Percentiles rank a stretch among this genome's conserved stretches.
phyloP scores from a whole-genome alignment of 179 eudicot genomes.

The Sideroxylon spinosum region DNA sequence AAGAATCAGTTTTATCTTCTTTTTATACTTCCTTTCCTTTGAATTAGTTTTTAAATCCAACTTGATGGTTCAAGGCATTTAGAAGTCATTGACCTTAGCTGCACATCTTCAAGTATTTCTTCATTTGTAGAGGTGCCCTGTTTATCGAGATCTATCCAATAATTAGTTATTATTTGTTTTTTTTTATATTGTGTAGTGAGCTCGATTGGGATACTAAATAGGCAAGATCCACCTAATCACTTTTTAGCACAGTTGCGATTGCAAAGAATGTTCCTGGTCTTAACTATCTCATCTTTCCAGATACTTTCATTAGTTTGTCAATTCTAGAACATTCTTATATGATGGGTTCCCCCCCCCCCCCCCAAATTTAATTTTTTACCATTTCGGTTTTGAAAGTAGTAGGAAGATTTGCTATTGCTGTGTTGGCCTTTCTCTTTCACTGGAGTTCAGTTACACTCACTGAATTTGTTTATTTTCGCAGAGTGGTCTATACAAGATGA shows the following conservation, averaged over 20 bases:
- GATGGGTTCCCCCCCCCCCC: neutral
- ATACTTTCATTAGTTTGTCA: neutral
- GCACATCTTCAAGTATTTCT: neutral
- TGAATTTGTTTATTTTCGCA: slow-evolving; percentile 18
- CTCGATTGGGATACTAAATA: neutral
- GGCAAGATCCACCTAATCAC: neutral
- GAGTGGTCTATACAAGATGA: slow-evolving; percentile 46
- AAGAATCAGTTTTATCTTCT: neutral
- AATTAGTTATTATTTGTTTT: neutral
- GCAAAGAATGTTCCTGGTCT: neutral
- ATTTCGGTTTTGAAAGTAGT: neutral
- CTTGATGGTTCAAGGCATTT: neutral
- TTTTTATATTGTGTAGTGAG: neutral
- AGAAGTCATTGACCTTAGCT: neutral
- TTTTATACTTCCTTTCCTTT: neutral
- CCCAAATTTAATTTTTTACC: neutral
- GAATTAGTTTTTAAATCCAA: neutral
- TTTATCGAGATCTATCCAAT: neutral
- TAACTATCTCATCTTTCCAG: neutral
- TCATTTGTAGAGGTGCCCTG: neutral
- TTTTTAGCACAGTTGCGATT: too few species aligned
- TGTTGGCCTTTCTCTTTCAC: neutral
- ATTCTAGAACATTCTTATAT: neutral
- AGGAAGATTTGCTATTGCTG: neutral
- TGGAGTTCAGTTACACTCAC: neutral